Base-by-base conservation (phyloP, 2,329 filamentous ascomycete genomes). In the Xylaria sp. region DNA sequence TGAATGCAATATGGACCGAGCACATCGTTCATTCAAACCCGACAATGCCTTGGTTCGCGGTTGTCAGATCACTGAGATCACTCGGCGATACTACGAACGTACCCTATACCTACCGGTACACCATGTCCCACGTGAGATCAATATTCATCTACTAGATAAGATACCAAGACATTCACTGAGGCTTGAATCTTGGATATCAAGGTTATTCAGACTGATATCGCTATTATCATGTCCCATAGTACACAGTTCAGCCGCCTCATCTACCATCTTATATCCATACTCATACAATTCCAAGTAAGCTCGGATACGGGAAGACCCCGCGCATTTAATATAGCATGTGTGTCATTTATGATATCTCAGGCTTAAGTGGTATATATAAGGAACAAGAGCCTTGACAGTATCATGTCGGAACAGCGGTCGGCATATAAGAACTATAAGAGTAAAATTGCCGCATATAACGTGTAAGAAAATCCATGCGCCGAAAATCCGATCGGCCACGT, bases 401-500 rank as follows among this genome's bases (percentile, higher is more conserved):
- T 47, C 25, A 25, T 12, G 48, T 50, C 10, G 35, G 16, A 16
- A n/a, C 9, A 25, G 27, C 18, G 16, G 37, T 51, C 32, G 12
- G 12, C 47, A 40, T 37, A 16, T 44, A 47, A 29, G 18, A 21
- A 27, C 35, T 40, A 60, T 37, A 54, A 21, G 48, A 54, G 5
- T 13, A 5, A 21, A 29, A 27, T 25, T 58, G 8, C 27, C 16
- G 9, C 63, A 47, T 29, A 23, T 37, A 35, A 60, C 53, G 29
- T 51, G 35, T 18, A 16, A 51, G 23, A 32, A 50, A 47, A 21
- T 13, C n/a, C 3, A 29, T 55, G 44, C 32, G 59, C 42, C 6
- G 59, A 25, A 55, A 53, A 63, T 58, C 64, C 40, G 32, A 58
- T 66, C 40, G 27, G 42, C 40, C 27, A 27, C 40, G 35, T 25